A percentile compares a stretch with the other conserved stretches of the same genome.
These are phyloP conservation scores for Abrus precatorius DNA, from an alignment of 306 rosid genomes.

Conservation along the genomic window DNA sequence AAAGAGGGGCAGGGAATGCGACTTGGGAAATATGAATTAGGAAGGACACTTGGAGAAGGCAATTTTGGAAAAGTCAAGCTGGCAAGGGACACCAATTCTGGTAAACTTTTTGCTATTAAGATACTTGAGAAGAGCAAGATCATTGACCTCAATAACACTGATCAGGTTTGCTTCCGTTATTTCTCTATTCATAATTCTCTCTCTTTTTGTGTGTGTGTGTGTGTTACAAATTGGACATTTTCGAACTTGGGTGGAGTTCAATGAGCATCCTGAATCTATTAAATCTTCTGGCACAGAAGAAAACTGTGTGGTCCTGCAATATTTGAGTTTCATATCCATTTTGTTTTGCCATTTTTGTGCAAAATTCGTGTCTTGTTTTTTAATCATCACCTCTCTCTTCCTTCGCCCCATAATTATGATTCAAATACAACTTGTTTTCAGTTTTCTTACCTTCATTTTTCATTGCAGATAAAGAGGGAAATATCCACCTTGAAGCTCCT, in stretches of 20 bases:
- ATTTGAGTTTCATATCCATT: not conserved
- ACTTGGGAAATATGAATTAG: slow-evolving; percentile 79
- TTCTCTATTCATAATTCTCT: not conserved
- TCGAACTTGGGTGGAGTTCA: not conserved
- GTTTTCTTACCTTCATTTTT: not conserved
- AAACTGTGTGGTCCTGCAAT: not conserved
- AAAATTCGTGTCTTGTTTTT: not conserved
- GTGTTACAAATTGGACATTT: not conserved
- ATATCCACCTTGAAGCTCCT: slow-evolving; percentile 81
- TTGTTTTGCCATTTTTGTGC: not conserved
- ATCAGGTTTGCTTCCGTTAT: slow-evolving; percentile 60
- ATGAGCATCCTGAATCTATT: not conserved
- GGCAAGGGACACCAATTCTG: slow-evolving; percentile 62
- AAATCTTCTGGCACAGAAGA: not conserved
- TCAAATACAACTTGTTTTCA: not conserved
- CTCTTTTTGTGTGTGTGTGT: not conserved
- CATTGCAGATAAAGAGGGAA: slow-evolving; percentile 84
- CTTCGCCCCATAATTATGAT: not conserved
- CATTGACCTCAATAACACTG: slow-evolving; percentile 63
- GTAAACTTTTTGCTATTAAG: slow-evolving; percentile 72
- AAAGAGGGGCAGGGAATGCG: slow-evolving; percentile 51
- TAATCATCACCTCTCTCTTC: not conserved
- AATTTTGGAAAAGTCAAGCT: slow-evolving; percentile 87
- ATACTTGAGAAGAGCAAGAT: slow-evolving; percentile 74
- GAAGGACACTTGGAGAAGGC: slow-evolving; percentile 76